Evolutionary conservation across 208 protist genomes (phyloP).

Genomic region (Trypanosoma platydactyli): DNA sequence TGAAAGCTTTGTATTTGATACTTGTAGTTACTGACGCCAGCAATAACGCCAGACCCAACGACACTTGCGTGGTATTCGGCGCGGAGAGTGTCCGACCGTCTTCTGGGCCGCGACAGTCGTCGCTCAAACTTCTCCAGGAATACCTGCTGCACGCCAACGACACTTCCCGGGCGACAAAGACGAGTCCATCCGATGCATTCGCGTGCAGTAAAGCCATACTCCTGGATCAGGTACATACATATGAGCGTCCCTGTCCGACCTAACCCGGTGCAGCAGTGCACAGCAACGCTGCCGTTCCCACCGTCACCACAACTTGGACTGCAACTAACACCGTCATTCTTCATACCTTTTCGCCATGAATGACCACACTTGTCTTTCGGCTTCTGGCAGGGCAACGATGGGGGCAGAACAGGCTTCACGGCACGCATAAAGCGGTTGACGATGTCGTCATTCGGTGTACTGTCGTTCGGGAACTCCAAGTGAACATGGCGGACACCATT

Average conservation of each 20-base stretch:
- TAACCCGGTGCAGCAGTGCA: constrained; percentile 97
- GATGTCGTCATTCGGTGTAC: constrained; percentile 79
- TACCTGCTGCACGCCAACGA: constrained; percentile 96
- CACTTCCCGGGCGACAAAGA: constrained; percentile 94
- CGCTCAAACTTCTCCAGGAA: constrained; percentile 89
- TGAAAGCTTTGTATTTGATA: constrained; percentile 15
- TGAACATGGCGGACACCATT: constrained; percentile 93
- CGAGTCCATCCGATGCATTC: constrained; percentile 94
- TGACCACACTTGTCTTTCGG: not conserved
- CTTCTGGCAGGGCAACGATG: not conserved
- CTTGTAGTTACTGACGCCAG: constrained; percentile 10
- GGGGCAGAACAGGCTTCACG: constrained; percentile 51
- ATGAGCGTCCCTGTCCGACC: constrained; percentile 96
- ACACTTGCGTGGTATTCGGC: constrained; percentile 1
- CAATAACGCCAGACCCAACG: constrained; percentile 15
- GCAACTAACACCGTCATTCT: no score
- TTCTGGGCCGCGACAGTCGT: constrained; percentile 32
- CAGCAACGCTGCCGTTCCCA: no score
- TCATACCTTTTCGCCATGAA: no score
- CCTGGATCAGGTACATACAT: constrained; percentile 90
- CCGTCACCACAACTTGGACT: no score
- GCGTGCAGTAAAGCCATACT: constrained; percentile 91
- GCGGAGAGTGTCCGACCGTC: constrained; percentile 12
- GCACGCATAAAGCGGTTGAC: constrained; percentile 89
- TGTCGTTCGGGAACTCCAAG: constrained; percentile 93